phyloP scores from a whole-genome alignment of 495 filamentous ascomycete genomes.

The Chaetomium cochliodes region DNA sequence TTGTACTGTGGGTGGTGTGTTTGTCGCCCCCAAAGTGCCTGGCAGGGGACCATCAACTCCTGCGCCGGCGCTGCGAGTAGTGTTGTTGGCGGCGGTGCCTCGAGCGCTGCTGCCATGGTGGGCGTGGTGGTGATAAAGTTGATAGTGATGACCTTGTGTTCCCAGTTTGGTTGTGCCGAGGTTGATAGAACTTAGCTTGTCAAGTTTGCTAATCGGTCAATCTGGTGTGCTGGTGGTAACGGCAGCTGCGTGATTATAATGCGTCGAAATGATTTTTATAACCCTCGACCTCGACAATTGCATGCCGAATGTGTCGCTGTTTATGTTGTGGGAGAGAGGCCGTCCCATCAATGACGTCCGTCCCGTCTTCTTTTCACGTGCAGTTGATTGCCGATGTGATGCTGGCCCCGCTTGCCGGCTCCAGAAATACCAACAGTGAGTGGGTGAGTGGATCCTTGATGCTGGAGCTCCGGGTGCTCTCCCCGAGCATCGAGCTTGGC shows the following conservation, averaged over 20 bases:
- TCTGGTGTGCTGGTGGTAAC: not conserved
- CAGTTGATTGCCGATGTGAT: slow-evolving; percentile 16
- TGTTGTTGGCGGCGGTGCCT: not conserved
- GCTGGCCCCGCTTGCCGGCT: slow-evolving; percentile 4
- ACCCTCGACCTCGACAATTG: not conserved
- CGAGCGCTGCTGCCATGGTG: slow-evolving; percentile 22
- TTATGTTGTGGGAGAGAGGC: not conserved
- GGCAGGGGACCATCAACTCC: slow-evolving; percentile 23
- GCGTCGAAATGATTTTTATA: not conserved
- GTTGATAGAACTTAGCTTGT: not conserved
- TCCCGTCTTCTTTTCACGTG: slow-evolving; percentile 23
- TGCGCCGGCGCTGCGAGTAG: not conserved
- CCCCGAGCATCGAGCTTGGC: slow-evolving; percentile 7
- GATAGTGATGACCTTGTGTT: not conserved
- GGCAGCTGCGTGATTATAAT: no score
- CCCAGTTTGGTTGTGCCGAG: not conserved
- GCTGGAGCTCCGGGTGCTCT: slow-evolving; percentile 15
- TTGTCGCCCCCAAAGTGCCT: slow-evolving; percentile 16
- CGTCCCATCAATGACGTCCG: slow-evolving; percentile 25
- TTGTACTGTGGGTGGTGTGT: slow-evolving; percentile 25
- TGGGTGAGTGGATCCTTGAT: slow-evolving; percentile 12
- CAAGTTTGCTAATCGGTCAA: not conserved
- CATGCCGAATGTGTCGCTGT: no score
- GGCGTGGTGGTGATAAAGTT: not conserved
- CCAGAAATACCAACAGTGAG: slow-evolving; percentile 2